These are phyloP conservation scores for Nicotiana tomentosiformis DNA, from an alignment of 257 asterid species.

Conservation along the genomic window DNA sequence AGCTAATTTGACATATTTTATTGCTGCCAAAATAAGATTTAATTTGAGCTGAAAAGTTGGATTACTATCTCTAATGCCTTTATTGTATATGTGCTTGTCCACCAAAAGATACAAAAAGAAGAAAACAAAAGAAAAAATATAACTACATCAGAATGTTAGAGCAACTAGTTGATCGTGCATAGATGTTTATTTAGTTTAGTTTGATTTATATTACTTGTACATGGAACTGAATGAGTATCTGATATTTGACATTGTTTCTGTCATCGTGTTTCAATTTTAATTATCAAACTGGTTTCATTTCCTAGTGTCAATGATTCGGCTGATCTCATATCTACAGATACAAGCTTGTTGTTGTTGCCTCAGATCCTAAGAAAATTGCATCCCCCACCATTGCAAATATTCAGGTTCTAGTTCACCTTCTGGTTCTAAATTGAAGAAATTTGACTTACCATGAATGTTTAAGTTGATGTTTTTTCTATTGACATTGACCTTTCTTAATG, in stretches of 20 bases:
- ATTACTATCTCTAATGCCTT: neutral
- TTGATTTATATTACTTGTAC: neutral
- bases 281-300: neutral
- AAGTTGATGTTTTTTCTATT: neutral
- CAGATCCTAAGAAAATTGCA: slow-evolving; percentile 83
- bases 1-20: neutral
- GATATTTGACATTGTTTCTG: slow-evolving; percentile 4
- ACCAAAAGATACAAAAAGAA: neutral
- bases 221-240: neutral
- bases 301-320: neutral
- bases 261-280: neutral
- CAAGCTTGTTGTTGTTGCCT: slow-evolving; percentile 81
- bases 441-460: neutral
- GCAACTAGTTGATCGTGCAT: neutral
- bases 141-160: neutral
- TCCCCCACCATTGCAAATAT: slow-evolving; percentile 79
- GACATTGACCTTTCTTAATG: neutral
- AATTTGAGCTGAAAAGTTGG: neutral
- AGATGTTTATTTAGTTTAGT: neutral
- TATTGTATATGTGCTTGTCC: neutral
- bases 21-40: neutral
- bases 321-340: slow-evolving; percentile 43
- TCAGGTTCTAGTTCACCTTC: slow-evolving; percentile 49
- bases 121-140: neutral
- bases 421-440: neutral